A percentile compares a stretch with the other conserved stretches of the same genome.
phyloP scores from a whole-genome alignment of 257 asterid species.

The Euphrasia confusa region DNA sequence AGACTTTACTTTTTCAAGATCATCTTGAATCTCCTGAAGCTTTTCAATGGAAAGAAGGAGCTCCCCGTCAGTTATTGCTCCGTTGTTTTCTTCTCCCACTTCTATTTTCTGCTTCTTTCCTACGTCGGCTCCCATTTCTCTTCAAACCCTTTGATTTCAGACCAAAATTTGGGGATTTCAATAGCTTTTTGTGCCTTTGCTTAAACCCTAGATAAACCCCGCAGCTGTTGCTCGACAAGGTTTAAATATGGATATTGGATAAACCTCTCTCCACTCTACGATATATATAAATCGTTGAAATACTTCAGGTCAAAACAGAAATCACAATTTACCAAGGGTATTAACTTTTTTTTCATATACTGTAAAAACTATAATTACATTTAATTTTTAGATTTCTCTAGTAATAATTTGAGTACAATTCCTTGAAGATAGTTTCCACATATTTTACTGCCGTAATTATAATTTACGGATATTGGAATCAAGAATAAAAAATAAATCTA shows the following conservation, averaged over 20 bases:
- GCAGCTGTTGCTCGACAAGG: conserved; percentile 22
- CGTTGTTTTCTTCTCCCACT: conserved; percentile 41
- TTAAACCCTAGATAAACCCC: conserved; percentile 52
- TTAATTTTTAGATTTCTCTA: too few relatives aligned
- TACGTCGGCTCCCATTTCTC: conserved; percentile 66
- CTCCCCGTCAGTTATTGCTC: conserved; percentile 38
- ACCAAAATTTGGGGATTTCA: neutral
- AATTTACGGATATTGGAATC: too few relatives aligned
- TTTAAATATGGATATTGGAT: conserved; percentile 12
- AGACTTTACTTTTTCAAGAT: conserved; percentile 62
- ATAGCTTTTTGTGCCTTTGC: conserved; percentile 20
- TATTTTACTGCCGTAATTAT: too few relatives aligned
- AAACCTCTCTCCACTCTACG: neutral
- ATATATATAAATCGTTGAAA: neutral
- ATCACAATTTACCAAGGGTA: too few relatives aligned
- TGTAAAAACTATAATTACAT: too few relatives aligned
- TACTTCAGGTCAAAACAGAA: too few relatives aligned
- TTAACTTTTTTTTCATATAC: too few relatives aligned
- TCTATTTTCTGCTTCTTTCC: conserved; percentile 72
- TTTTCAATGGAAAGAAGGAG: conserved; percentile 61
- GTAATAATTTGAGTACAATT: too few relatives aligned
- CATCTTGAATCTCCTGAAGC: conserved; percentile 85
- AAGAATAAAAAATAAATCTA: too few relatives aligned
- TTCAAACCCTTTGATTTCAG: neutral
- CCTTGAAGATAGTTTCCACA: too few relatives aligned